These are phyloP conservation scores for Pseudogymnoascus sp. DNA, from an alignment of 2,329 filamentous ascomycete genomes.

Conservation along the genomic window DNA sequence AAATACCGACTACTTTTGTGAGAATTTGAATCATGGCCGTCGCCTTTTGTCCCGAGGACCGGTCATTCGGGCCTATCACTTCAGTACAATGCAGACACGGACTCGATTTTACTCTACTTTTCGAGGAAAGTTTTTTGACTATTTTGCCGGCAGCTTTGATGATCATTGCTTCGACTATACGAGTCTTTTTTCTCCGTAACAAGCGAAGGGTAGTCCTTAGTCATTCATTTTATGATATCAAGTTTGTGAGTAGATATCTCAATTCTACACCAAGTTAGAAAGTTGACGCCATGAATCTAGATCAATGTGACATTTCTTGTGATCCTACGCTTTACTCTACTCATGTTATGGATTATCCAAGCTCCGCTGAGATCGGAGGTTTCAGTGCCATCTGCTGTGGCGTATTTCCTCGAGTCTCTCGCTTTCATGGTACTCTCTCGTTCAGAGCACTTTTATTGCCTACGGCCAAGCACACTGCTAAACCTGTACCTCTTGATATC, in stretches of 20 bases:
- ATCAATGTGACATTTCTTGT: background rate
- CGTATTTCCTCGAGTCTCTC: background rate
- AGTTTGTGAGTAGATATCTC: background rate
- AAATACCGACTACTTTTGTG: background rate
- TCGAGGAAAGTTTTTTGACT: constrained; percentile 1
- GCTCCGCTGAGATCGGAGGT: background rate
- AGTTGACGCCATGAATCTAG: background rate
- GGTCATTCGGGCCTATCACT: background rate
- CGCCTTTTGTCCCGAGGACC: background rate
- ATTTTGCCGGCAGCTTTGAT: background rate
- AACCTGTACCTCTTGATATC: background rate
- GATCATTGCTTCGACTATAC: background rate
- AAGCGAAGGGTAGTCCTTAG: background rate
- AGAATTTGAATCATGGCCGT: background rate
- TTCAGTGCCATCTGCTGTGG: background rate
- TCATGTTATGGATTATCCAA: background rate
- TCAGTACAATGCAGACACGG: background rate
- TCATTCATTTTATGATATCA: background rate
- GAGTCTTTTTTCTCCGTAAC: constrained; percentile 1
- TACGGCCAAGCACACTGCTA: background rate
- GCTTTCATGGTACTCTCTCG: constrained; percentile 5
- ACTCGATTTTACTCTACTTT: background rate
- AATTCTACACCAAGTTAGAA: background rate
- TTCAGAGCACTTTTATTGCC: background rate
- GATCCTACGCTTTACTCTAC: background rate